A percentile compares a stretch with the other conserved stretches of the same genome.
These are phyloP conservation scores for Gossypium schwendimanii DNA, from an alignment of 441 rosid genomes.

Conservation along the genomic window DNA sequence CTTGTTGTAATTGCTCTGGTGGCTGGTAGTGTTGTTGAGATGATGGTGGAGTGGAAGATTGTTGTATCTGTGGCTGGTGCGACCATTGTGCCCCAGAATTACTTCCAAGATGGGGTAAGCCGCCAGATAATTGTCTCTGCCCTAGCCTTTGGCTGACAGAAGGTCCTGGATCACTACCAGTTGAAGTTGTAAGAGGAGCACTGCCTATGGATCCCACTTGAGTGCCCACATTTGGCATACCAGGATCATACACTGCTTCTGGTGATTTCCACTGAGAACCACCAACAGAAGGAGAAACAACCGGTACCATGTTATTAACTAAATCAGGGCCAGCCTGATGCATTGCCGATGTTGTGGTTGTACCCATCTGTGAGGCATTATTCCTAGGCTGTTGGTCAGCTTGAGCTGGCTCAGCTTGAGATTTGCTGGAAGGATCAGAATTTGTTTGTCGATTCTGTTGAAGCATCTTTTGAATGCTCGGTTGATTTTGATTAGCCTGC, in stretches of 20 bases:
- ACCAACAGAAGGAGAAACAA: slow-evolving; percentile 16
- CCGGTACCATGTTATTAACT: slow-evolving; percentile 23
- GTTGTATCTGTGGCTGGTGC: slow-evolving; percentile 40
- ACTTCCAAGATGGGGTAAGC: slow-evolving; percentile 37
- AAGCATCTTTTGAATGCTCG: slow-evolving; percentile 48
- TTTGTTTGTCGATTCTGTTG: slow-evolving; percentile 49
- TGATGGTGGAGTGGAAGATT: slow-evolving; percentile 31
- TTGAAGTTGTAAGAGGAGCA: slow-evolving; percentile 34
- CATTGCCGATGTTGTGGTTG: slow-evolving; percentile 28
- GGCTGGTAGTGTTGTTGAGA: slow-evolving; percentile 49
- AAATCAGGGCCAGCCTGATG: slow-evolving; percentile 51
- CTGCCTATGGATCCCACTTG: slow-evolving; percentile 40
- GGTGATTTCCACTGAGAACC: slow-evolving; percentile 48
- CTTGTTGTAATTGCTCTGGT: slow-evolving; percentile 46
- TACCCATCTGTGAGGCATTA: slow-evolving; percentile 33
- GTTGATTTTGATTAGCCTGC: slow-evolving; percentile 52
- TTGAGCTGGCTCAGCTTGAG: slow-evolving; percentile 51
- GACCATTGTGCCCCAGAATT: slow-evolving; percentile 44
- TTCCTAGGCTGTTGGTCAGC: slow-evolving; percentile 38
- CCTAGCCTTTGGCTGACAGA: slow-evolving; percentile 48
- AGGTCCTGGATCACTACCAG: slow-evolving; percentile 42
- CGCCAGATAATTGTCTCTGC: slow-evolving; percentile 53
- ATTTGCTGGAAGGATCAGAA: slow-evolving; percentile 44
- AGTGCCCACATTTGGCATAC: slow-evolving; percentile 31
- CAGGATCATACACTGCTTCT: slow-evolving; percentile 44